Evolutionary conservation across 139 green algal species (phyloP).

Genomic region (Chlamydomonas incerta): DNA sequence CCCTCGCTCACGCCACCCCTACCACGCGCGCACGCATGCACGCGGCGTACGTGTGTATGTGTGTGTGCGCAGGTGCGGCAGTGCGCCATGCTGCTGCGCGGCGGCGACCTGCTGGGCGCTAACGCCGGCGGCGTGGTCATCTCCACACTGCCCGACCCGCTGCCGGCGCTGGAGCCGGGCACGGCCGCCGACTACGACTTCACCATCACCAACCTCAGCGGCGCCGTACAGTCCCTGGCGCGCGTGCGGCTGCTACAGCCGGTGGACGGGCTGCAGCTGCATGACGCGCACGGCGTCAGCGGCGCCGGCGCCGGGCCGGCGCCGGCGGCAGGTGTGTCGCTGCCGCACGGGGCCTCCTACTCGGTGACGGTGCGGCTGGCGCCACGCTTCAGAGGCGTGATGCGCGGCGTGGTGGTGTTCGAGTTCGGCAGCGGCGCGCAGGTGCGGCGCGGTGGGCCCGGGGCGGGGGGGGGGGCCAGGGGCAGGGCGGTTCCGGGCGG

Average conservation of each 20-base stretch:
- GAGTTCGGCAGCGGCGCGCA: neutral
- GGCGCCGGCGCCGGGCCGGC: too few relatives aligned
- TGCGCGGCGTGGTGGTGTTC: constrained; percentile 20
- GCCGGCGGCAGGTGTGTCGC: neutral
- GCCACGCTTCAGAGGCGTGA: constrained; percentile 4
- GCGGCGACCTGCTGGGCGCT: too few relatives aligned
- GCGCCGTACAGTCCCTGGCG: neutral
- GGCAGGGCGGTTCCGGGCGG: too few relatives aligned
- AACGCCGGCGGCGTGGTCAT: neutral
- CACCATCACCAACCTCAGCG: constrained; percentile 15
- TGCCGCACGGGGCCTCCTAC: neutral
- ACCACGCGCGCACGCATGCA: too few relatives aligned
- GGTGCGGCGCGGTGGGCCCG: neutral
- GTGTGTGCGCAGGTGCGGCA: too few relatives aligned
- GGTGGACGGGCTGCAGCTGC: neutral
- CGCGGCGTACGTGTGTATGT: too few relatives aligned
- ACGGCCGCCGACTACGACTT: neutral
- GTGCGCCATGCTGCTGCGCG: neutral
- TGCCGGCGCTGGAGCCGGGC: constrained; percentile 1
- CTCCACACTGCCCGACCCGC: neutral
- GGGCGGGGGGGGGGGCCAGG: neutral
- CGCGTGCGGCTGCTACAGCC: constrained; percentile 12
- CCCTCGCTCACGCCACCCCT: too few relatives aligned
- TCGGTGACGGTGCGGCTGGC: neutral
- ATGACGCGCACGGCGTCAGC: neutral